Base-by-base conservation (phyloP, 495 filamentous ascomycete species). In the Neurospora pannonica region DNA sequence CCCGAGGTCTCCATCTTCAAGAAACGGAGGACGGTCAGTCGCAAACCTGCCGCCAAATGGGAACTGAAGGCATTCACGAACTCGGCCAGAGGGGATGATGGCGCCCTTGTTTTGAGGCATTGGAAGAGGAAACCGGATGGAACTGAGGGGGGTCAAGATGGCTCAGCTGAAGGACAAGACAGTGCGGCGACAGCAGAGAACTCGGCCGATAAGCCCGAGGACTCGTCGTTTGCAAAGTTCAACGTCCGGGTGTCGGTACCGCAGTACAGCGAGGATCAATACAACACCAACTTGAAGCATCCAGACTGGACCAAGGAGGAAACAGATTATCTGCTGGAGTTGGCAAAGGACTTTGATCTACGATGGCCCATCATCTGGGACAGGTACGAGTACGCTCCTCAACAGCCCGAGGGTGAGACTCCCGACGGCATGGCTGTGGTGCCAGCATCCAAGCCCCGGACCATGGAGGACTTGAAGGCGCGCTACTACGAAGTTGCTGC, bases 351-450 rank as follows among this genome's bases (percentile, higher is more conserved):
- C 15, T 97, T 89, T 77, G 93, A 96, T 76, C 84, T 97, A 62
- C 90, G 95, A 72, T 99, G 96, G 92, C 84, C 94, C 19, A 83
- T 99, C n/a, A 94, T 99, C 67, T 92, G 89, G 82, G 96, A 99
- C 79, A 92, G 94, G 15, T 99, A 97, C 82, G 93, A 97, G 31
- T 97, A 90, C 77, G 82, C 85, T 70, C 88, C 92, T 2, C 81
- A 79, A 38, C 71, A 77, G 2, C 80, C 87, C 38, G 79, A 79
- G 36, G 78, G 76, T 10, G 77, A 73, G 6, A 74, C 74, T 15
- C 75, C 75, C 46, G 77, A 71, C 37, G 81, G 79, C 70, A 87
- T 83, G 46, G 87, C 88, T 6, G 78, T 90, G 28, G 82, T 88
- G 21, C 76, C 82, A 0, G 82, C 83, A 13, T 71, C 84, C 0